Base-by-base conservation (phyloP, 176 grass and related monocot genomes). In the Pontederia crassipes region DNA sequence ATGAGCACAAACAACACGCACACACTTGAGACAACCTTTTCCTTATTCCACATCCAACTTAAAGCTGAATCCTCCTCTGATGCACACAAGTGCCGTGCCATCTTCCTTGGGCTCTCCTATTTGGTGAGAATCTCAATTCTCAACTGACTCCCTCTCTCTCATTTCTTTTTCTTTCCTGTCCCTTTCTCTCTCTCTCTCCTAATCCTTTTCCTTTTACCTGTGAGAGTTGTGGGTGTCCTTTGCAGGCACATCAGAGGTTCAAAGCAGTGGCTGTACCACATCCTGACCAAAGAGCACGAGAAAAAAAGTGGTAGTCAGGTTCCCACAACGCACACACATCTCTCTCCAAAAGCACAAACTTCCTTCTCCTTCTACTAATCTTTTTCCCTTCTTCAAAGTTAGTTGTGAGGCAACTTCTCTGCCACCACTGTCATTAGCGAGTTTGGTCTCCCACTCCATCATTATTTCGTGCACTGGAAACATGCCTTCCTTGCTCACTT, bases 61-160 rank as follows among this genome's bases (percentile, higher is more conserved):
- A 46, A 61, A 61, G 72, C 15, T 71, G 54, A 71, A 70, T 64
- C 20, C 52, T 58, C 69, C 66, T 24, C 20, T 24, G 48, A 64
- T 20, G n/a, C 17, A 40, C 64, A 47, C 48, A 11, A 28, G 62
- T 48, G 47, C 46, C 50, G 28, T 24, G 16, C 11, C 62, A 28
- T 28, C 46, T 49, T 62, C 32, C 58, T 14, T 10, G 11, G 57
- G 14, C 28, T 13, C 28, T 13, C 28, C 13, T 52, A 45, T 20
- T 10, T 29, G 71, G 56, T 40, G 68, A 74, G 76, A 69, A 82
- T 79, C 68, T 68, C 72, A 15, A 56, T 52, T 79, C 68, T 68
- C 72, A 15, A 56, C 57, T 51, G 28, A 49, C 17, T 61, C 26
- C 45, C 40, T 35, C 60, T 17, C 17, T 12, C 60, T 11, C 47